Percentiles rank a stretch among this genome's conserved stretches.
Evolutionary conservation across 2,329 filamentous ascomycete genomes (phyloP).

Genomic region (Ceratocystis harringtonii): DNA sequence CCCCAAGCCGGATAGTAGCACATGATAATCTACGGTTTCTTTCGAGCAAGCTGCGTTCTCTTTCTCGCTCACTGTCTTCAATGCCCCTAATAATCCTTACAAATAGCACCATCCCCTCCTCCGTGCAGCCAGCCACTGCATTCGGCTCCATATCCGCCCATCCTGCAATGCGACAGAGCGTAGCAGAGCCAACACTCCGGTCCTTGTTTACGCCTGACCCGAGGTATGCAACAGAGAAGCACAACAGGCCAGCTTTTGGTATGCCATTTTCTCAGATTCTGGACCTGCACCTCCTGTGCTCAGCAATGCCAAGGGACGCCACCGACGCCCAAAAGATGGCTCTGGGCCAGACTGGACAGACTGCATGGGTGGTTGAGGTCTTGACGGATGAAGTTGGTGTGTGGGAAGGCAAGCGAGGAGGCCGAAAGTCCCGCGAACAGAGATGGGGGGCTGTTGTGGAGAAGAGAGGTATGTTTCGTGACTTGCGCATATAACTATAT

Average conservation of each 20-base stretch:
- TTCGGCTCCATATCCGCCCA: background rate
- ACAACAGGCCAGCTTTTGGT: constrained; percentile 38
- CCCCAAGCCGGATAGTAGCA: constrained; percentile 34
- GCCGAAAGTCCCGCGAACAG: constrained; percentile 33
- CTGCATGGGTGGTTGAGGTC: constrained; percentile 35
- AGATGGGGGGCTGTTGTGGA: constrained; percentile 38
- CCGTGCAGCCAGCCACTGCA: background rate
- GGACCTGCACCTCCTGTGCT: constrained; percentile 40
- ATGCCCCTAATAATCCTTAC: constrained; percentile 39
- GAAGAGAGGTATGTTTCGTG: constrained; percentile 26
- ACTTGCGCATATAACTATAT: background rate
- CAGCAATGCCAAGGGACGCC: constrained; percentile 28
- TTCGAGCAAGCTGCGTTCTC: constrained; percentile 30
- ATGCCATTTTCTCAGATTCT: constrained; percentile 39
- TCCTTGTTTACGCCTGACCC: constrained; percentile 33
- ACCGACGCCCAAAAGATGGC: constrained; percentile 27
- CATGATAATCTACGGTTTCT: constrained; percentile 36
- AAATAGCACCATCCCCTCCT: constrained; percentile 31
- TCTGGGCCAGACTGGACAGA: constrained; percentile 3
- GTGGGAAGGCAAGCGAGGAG: constrained; percentile 25
- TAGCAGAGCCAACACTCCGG: constrained; percentile 32
- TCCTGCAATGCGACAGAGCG: constrained; percentile 13
- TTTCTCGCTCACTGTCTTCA: constrained; percentile 29
- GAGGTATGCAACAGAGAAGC: constrained; percentile 19
- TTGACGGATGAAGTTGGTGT: constrained; percentile 36